Conservation (phyloP, 2,329 filamentous ascomycete species). For the Arthrinium puccinioides region DNA sequence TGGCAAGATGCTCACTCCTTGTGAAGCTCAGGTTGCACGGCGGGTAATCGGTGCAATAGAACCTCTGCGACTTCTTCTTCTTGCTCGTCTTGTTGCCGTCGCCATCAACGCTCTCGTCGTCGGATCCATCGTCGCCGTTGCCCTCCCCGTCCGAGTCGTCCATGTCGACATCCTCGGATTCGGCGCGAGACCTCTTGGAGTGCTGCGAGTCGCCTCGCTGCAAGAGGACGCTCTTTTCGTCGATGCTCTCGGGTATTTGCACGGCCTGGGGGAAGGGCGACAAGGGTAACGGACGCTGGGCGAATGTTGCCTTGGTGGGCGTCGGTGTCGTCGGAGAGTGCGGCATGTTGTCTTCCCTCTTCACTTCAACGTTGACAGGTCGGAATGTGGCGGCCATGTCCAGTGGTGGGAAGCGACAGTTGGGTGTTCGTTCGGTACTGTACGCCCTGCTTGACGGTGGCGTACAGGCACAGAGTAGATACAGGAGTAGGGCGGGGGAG, state of each 20-base stretch:
- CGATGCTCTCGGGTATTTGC: constrained; percentile 37
- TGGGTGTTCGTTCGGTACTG: too few species aligned
- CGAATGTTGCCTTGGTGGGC: constrained; percentile 54
- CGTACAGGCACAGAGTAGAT: constrained; percentile 8
- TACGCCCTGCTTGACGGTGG: too few species aligned
- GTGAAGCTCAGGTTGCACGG: constrained; percentile 94
- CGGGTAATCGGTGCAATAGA: constrained; percentile 93
- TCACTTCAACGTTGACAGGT: constrained; percentile 33
- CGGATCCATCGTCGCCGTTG: constrained; percentile 49
- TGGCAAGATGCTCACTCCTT: constrained; percentile 86
- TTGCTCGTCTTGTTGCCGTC: constrained; percentile 67
- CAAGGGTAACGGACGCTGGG: constrained; percentile 47
- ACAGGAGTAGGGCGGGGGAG: constrained; percentile 6
- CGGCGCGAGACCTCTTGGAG: constrained; percentile 49
- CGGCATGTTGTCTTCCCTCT: constrained; percentile 17
- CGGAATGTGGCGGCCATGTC: constrained; percentile 41
- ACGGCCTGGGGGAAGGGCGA: constrained; percentile 44
- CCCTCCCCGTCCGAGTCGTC: constrained; percentile 64
- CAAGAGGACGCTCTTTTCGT: constrained; percentile 32
- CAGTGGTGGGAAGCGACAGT: neutral
- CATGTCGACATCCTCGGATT: constrained; percentile 68
- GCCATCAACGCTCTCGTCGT: constrained; percentile 56
- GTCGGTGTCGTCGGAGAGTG: constrained; percentile 37
- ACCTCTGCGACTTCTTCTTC: constrained; percentile 94
- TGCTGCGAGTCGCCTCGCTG: constrained; percentile 53